Evolutionary conservation across 768 basidiomycete species (phyloP), one percentile per base, ranked within the genome.

Genomic region (Trametes sanguinea): DNA sequence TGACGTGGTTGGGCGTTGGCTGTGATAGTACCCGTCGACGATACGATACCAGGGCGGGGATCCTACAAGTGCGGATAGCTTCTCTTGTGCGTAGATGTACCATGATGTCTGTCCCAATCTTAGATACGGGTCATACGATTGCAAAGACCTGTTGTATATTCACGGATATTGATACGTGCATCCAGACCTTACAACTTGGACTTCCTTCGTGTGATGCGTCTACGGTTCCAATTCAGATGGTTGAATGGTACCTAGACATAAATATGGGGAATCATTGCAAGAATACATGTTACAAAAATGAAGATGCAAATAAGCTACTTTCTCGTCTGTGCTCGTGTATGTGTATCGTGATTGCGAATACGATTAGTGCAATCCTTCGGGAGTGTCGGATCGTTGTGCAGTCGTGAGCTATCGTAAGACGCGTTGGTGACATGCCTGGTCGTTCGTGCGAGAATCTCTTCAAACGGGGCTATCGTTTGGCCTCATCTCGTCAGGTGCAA

Each of bases 391-490:
- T 37, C 35, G 35, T 37, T 43, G 14, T 11, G 5, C 29, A 32
- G 6, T 50, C 40, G 27, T 35, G 51, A 51, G 14, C 10, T 8
- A 2, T 51, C 51, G 51, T 37, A 37, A 16, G 30, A 32, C 30
- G 7, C 27, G 30, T 13, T 16, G 29, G 14, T 14, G 42, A 13
- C 10, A 13, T 30, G 39, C 3, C 22, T 22, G 22, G 22, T 22
- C 22, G 22, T 22, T 22, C 22, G 22, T 22, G 22, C 8, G 27
- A n/a, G 22, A 42, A 14, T 29, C 43, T 30, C n/a, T 33, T 54
- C 56, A 69, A 8, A 69, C 68, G 0, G 62, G 47, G 51, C 66
- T 69, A 11, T 65, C 68, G 45, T 69, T 69, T n/a, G 60, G 51
- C 10, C 55, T 37, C 33, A 51, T 27, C 2, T 53, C 60, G 16